Base-by-base conservation (phyloP, 2,329 filamentous ascomycete species). In the Gaeumannomyces tritici region DNA sequence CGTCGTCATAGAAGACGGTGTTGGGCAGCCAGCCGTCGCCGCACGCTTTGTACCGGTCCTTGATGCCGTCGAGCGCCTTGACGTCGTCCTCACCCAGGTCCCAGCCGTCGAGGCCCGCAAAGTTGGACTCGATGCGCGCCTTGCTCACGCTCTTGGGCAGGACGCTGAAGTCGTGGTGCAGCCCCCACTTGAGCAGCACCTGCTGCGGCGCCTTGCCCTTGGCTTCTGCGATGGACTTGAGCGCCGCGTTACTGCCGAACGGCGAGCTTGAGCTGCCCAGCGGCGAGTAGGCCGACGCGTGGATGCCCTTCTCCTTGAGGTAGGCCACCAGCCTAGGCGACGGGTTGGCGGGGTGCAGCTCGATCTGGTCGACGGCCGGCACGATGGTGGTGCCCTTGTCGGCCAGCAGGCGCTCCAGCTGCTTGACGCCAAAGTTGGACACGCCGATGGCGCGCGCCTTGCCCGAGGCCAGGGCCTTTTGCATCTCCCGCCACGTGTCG, bases 101-200 rank as follows among this genome's bases (percentile, higher is more conserved):
- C 85, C 87, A 93, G 61, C 88, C 89, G 73, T 92, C 84, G 61
- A 90, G 72, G 55, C 89, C 83, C 68, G 86, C 90, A 51, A 51
- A 51, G 81, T 96, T 96, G 65, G 79, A 83, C 75, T 89, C 80
- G 70, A 96, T 92, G 55, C 91, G 84, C 61, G 79, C 80, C 67
- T 86, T 83, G 67, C 84, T 92, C 63, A 93, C 89, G 61, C 84
- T 89, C 83, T 96, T 96, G 70, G 91, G 91, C 69, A 96, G 91
- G 61, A 96, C 90, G 67, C 85, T 89, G 80, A 88, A 91, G 64
- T 89, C 90, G 72, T 91, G 87, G 73, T 89, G 85, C 62, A 96
- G 77, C 66, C 90, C 91, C 90, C 91, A 96, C 69, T 86, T 79
- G 66, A 96, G 77, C 69, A 95, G 77, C 61, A 92, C 84, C 80